Conservation (phyloP, 2,329 filamentous ascomycete genomes). For the Penicillium thymicola region DNA sequence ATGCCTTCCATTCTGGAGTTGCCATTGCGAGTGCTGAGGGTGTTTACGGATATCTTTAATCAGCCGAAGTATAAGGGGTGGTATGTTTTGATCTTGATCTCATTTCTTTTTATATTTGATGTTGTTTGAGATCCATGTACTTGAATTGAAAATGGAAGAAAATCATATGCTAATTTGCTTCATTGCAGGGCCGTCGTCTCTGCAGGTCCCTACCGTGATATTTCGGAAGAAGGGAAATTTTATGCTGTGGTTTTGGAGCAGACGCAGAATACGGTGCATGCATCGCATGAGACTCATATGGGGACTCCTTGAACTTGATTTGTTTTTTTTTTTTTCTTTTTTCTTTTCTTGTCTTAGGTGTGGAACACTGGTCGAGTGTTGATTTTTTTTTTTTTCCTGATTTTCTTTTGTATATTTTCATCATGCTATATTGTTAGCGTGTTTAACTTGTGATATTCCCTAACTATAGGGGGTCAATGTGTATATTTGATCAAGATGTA, state of each 20-base stretch:
- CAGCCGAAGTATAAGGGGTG: slow-evolving; percentile 39
- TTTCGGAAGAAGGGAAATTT: slow-evolving; percentile 36
- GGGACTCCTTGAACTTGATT: slow-evolving; percentile 1
- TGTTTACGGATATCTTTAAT: slow-evolving; percentile 42
- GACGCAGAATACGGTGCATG: slow-evolving; percentile 8
- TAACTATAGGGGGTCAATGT: too few species aligned
- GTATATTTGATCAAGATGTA: too few species aligned
- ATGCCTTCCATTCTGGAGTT: slow-evolving; percentile 35
- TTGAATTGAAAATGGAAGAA: background rate
- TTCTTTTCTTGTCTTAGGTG: background rate
- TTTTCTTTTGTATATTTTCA: background rate
- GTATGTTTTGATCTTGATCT: slow-evolving; percentile 18
- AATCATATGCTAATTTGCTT: background rate
- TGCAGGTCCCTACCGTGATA: slow-evolving; percentile 37
- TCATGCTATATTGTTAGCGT: background rate
- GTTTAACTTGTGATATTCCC: background rate
- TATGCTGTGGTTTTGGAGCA: slow-evolving; percentile 39
- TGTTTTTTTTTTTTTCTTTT: background rate
- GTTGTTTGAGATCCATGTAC: background rate
- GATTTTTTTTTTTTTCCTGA: background rate
- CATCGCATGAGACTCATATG: slow-evolving; percentile 1
- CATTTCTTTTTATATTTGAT: background rate
- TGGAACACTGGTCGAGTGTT: background rate
- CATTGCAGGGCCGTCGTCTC: slow-evolving; percentile 31
- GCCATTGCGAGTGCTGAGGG: slow-evolving; percentile 32